These are phyloP conservation scores for Aspergillus persii DNA, from an alignment of 2,329 filamentous ascomycete genomes.

Conservation along the genomic window DNA sequence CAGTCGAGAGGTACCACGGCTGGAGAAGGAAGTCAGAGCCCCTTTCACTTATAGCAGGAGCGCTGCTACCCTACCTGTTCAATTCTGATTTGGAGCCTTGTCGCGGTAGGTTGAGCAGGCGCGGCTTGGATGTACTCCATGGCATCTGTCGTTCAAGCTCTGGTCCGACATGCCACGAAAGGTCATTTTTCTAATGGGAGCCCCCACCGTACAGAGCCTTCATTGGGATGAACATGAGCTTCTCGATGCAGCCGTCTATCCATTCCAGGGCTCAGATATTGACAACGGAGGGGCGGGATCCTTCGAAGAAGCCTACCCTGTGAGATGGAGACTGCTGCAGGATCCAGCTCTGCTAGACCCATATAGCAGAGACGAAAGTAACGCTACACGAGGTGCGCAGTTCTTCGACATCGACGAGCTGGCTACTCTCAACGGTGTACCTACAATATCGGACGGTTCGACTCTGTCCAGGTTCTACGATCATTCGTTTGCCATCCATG, in stretches of 20 bases:
- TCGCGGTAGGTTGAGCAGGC: neutral
- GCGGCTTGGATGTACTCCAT: conserved; percentile 1
- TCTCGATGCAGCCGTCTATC: conserved; percentile 45
- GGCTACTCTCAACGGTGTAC: conserved; percentile 11
- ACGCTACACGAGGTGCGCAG: conserved; percentile 12
- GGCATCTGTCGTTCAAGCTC: neutral
- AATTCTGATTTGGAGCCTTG: neutral
- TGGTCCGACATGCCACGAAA: conserved; percentile 27
- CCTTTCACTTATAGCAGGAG: neutral
- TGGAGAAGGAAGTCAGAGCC: neutral
- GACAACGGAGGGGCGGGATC: conserved; percentile 5
- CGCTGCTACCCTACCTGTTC: neutral
- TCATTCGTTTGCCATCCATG: conserved; percentile 70
- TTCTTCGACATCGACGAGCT: conserved; percentile 35
- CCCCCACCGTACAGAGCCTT: conserved; percentile 56
- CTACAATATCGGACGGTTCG: conserved; percentile 28
- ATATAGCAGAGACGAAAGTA: neutral
- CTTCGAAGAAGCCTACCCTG: conserved; percentile 12
- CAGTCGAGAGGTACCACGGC: neutral
- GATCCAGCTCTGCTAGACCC: conserved; percentile 9
- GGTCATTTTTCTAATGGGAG: conserved; percentile 57
- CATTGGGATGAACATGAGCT: conserved; percentile 56
- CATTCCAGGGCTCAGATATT: conserved; percentile 24
- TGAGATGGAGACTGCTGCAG: conserved; percentile 33
- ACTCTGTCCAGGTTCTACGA: conserved; percentile 68